These are phyloP conservation scores for Drosera capensis DNA, from an alignment of 148 eudicot genomes.

Conservation along the genomic window DNA sequence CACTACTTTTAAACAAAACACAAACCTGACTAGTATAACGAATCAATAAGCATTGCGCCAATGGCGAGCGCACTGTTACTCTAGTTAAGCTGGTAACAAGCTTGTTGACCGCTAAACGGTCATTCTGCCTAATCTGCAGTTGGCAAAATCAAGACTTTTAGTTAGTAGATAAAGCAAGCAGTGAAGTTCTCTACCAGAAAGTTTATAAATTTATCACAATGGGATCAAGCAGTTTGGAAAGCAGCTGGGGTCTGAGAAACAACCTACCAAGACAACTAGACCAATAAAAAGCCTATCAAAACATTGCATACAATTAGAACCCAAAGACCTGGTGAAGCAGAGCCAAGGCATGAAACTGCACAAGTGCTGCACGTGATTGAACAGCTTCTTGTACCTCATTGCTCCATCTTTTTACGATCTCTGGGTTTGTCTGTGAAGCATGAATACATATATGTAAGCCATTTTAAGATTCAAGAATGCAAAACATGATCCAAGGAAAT, in stretches of 20 bases:
- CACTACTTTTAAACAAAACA: background rate
- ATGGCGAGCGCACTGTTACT: conserved; percentile 87
- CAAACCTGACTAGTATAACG: conserved; percentile 87
- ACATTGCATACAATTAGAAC: conserved; percentile 4
- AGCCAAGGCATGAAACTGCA: conserved; percentile 92
- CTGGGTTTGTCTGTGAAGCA: conserved; percentile 71
- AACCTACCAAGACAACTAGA: background rate
- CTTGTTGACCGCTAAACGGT: conserved; percentile 92
- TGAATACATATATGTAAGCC: conserved; percentile 1
- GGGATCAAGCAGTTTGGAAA: no score
- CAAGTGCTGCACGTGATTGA: conserved; percentile 94
- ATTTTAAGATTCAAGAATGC: background rate
- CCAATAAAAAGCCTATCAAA: background rate
- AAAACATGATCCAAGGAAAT: background rate
- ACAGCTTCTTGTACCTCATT: conserved; percentile 98
- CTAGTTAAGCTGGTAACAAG: conserved; percentile 87
- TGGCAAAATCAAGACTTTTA: conserved; percentile 1
- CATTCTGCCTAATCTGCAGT: conserved; percentile 91
- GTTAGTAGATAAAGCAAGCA: background rate
- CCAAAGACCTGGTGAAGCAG: conserved; percentile 74
- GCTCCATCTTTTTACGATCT: conserved; percentile 95
- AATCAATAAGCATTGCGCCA: conserved; percentile 92
- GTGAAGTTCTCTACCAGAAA: no score
- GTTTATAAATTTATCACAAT: no score
- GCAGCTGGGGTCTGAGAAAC: no score